Conservation (phyloP, 2,329 filamentous ascomycete genomes). For the Botrytis fragariae region DNA sequence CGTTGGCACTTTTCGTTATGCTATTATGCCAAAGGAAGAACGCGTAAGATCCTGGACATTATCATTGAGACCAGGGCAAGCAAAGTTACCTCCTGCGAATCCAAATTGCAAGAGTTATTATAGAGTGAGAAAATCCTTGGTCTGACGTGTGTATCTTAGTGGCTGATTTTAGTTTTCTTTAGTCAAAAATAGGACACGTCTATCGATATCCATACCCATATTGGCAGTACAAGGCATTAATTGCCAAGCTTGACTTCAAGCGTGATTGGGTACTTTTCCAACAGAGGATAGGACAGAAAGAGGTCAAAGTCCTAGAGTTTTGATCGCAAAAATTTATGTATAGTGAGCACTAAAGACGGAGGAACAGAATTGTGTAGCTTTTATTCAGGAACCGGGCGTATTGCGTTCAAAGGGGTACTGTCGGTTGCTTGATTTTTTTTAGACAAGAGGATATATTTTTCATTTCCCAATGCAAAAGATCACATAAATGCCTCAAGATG, state of each 20-base stretch:
- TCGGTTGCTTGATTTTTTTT: neutral
- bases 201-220: conserved; percentile 12
- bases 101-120: conserved; percentile 8
- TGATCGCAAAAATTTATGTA: neutral
- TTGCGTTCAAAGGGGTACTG: neutral
- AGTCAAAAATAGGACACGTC: conserved; percentile 8
- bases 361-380: neutral
- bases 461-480: neutral
- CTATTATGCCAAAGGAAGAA: conserved; percentile 9
- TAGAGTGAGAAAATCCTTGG: neutral
- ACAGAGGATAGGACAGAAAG: neutral
- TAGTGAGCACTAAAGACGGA: neutral
- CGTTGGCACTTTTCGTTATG: conserved; percentile 8
- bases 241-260: conserved; percentile 9
- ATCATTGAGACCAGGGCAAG: conserved; percentile 5
- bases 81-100: neutral
- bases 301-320: neutral
- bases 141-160: neutral
- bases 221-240: conserved; percentile 4
- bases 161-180: neutral
- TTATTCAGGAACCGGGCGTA: neutral
- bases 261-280: conserved; percentile 17
- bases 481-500: neutral
- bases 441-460: neutral
- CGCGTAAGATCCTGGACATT: conserved; percentile 10